Percentiles rank a stretch among this genome's conserved stretches.
Conservation (phyloP, 352 stramenopile genomes). For the Phytophthora pluvialis region DNA sequence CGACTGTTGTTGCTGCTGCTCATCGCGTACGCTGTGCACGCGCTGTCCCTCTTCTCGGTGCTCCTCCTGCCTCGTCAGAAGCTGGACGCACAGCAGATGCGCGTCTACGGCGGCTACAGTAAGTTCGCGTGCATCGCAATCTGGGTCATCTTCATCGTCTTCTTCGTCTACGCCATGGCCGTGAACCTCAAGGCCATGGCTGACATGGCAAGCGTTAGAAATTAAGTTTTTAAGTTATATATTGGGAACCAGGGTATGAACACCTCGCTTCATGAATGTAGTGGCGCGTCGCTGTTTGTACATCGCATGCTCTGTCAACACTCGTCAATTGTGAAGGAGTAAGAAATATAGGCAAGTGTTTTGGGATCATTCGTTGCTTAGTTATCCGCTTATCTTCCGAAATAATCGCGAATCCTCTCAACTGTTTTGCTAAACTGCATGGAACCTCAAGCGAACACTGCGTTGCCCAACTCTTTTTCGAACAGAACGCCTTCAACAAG, state of each 20-base stretch:
- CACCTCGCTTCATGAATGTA: conserved; percentile 12
- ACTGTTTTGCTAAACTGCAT: no score
- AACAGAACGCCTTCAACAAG: conserved; percentile 31
- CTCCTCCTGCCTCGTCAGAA: conserved; percentile 66
- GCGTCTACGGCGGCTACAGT: conserved; percentile 69
- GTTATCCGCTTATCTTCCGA: background rate
- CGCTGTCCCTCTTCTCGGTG: conserved; percentile 56
- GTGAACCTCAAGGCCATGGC: conserved; percentile 54
- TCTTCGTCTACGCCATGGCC: conserved; percentile 65
- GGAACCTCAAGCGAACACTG: background rate
- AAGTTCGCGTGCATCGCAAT: conserved; percentile 55
- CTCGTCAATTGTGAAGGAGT: background rate
- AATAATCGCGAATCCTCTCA: no score
- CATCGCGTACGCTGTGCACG: conserved; percentile 64
- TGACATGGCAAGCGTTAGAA: conserved; percentile 38
- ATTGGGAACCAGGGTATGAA: conserved; percentile 24
- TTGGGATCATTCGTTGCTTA: background rate
- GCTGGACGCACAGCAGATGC: conserved; percentile 67
- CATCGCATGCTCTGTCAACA: background rate
- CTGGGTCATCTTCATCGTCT: conserved; percentile 61
- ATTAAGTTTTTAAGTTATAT: conserved; percentile 33
- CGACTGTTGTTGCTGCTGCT: conserved; percentile 49
- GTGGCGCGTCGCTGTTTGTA: background rate
- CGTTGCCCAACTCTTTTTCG: conserved; percentile 24
- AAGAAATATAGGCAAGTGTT: background rate